phyloP scores from a whole-genome alignment of 257 asterid species.

The Scutellaria minor region DNA sequence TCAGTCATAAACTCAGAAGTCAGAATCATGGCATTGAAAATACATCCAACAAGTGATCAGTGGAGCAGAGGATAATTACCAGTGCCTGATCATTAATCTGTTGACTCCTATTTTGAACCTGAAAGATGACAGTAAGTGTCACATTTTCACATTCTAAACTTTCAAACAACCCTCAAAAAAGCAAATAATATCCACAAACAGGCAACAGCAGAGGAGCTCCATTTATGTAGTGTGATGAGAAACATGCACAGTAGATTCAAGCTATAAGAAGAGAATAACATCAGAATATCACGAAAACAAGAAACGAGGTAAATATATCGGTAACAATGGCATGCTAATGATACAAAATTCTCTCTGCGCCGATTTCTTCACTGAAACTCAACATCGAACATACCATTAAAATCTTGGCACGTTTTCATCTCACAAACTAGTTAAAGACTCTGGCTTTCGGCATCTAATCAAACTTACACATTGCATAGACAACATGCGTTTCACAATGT shows the following conservation, averaged over 20 bases:
- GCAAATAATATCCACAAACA: constrained; percentile 5
- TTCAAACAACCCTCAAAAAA: constrained; percentile 2
- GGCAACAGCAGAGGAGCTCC: not conserved
- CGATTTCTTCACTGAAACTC: not conserved
- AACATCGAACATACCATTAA: not conserved
- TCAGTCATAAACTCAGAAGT: not conserved
- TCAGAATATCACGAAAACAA: not conserved
- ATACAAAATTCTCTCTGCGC: not conserved
- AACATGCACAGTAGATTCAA: not conserved
- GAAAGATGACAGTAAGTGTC: constrained; percentile 37
- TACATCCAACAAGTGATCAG: not conserved
- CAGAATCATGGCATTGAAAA: not conserved
- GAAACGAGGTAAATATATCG: not conserved
- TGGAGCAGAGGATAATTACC: constrained; percentile 56
- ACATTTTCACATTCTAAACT: constrained; percentile 13
- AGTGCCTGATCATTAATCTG: constrained; percentile 79
- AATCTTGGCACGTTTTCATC: not conserved
- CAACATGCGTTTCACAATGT: constrained; percentile 1
- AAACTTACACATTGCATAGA: constrained; percentile 5
- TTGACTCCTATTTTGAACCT: constrained; percentile 90
- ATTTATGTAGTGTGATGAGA: not conserved
- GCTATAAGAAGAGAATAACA: constrained; percentile 1
- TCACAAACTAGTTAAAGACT: not conserved
- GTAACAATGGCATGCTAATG: not conserved
- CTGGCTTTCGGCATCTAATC: not conserved